Evolutionary conservation across 1,284 basidiomycete species (phyloP), one percentile per base, ranked within the genome.

Genomic region (Ceratobasidium sp.): DNA sequence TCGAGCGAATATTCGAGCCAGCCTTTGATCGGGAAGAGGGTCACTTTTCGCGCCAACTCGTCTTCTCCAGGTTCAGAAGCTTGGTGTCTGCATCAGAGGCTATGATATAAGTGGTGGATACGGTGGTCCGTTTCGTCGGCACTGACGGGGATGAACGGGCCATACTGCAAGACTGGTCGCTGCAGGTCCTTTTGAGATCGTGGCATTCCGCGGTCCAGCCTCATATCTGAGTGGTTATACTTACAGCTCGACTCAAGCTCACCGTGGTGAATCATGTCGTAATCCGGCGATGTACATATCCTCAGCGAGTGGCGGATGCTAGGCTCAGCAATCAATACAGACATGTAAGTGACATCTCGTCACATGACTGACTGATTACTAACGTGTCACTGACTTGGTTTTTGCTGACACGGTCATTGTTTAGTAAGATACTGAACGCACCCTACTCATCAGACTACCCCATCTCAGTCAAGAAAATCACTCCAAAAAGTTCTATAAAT

Each of bases 331-430:
- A 23, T 2, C 17, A n/a, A n/a, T 65, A 13, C 62, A 13, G 38
- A 46, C 40, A 42, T 13, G 20, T 42, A n/a, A 13, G 20, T 42
- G n/a, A 15, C 62, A 46, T 23, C 3, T 3, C 10, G 40, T 65
- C 62, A 65, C 62, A 40, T 48, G 62, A 20, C 62, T 10, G 62
- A 33, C 44, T 26, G n/a, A 40, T 65, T n/a, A 44, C 62, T 46
- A 12, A 44, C 62, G 44, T 23, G 62, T 65, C 40, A 33, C 62
- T 65, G 26, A 65, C 62, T 33, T 40, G 20, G 23, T 65, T 65
- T 48, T 48, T 48, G 46, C 46, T 48, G 46, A 48, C 46, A 48
- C 7, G 17, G 46, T 48, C 46, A 48, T 48, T 17, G 17, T 48
- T 48, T 48, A 33, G 33, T 33, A 33, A 33, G 33, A 33, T 33